A percentile compares a stretch with the other conserved stretches of the same genome.
Conservation (phyloP, 2,329 filamentous ascomycete genomes). For the Cladophialophora yegresii region DNA sequence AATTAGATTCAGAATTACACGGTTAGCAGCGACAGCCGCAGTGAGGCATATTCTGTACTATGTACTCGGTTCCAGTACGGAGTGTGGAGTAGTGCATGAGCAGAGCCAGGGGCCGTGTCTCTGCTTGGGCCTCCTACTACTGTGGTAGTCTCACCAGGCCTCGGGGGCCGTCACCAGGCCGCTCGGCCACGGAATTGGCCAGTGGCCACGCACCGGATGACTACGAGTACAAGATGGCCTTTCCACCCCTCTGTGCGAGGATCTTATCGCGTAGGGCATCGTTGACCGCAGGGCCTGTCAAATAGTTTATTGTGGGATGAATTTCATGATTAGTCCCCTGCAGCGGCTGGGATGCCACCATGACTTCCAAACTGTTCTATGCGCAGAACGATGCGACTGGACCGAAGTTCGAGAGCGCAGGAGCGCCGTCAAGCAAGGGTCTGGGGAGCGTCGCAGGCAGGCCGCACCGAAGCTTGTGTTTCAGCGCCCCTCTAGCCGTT, state of each 20-base stretch:
- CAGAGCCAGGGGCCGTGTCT: not conserved
- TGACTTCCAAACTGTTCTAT: conserved; percentile 13
- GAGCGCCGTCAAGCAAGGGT: conserved; percentile 11
- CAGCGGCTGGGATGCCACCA: conserved; percentile 12
- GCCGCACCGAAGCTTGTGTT: conserved; percentile 20
- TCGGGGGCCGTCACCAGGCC: not conserved
- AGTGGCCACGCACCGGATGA: too few relatives aligned
- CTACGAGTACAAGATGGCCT: not conserved
- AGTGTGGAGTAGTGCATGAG: not conserved
- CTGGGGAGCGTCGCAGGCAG: not conserved
- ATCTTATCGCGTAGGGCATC: not conserved
- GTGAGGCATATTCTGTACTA: not conserved
- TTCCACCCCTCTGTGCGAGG: not conserved
- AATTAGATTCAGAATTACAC: not conserved
- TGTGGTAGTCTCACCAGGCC: conserved; percentile 3
- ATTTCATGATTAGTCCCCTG: conserved; percentile 9
- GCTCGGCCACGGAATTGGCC: not conserved
- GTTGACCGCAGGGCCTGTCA: not conserved
- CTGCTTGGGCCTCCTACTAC: not conserved
- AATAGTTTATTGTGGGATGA: not conserved
- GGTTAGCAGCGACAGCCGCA: not conserved
- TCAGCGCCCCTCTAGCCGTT: conserved; percentile 21
- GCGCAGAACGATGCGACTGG: not conserved
- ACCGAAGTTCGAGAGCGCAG: conserved; percentile 6
- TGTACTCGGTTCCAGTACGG: too few relatives aligned